Percentiles rank a stretch among this genome's conserved stretches.
Evolutionary conservation across 345 rosid species (phyloP).

Genomic region (Populus davidiana): DNA sequence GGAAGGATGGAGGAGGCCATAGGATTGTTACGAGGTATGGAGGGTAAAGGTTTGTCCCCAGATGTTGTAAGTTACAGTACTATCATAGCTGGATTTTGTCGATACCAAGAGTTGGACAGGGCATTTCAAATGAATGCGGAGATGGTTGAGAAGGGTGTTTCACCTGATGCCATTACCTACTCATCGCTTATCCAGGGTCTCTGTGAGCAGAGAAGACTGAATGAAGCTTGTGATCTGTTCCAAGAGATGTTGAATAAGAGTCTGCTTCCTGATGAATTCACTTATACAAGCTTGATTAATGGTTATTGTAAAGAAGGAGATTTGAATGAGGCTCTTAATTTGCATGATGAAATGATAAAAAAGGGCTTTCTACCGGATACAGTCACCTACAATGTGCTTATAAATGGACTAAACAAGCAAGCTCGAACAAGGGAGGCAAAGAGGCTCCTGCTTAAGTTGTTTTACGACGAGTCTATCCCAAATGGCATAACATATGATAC

Average conservation of each 20-base stretch:
- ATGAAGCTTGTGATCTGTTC: slow-evolving; percentile 70
- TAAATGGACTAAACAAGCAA: slow-evolving; percentile 82
- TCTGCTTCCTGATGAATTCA: slow-evolving; percentile 62
- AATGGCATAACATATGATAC: slow-evolving; percentile 58
- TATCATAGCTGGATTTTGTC: slow-evolving; percentile 66
- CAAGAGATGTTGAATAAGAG: slow-evolving; percentile 58
- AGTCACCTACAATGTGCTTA: slow-evolving; percentile 83
- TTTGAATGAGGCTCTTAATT: slow-evolving; percentile 48
- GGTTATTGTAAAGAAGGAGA: slow-evolving; percentile 69
- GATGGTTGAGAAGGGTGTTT: slow-evolving; percentile 61
- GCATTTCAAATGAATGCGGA: slow-evolving; percentile 58
- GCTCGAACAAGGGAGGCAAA: slow-evolving; percentile 81
- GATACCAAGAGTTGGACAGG: slow-evolving; percentile 50
- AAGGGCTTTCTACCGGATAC: slow-evolving; percentile 77
- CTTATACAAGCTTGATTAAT: slow-evolving; percentile 71
- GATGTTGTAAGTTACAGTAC: slow-evolving; percentile 87
- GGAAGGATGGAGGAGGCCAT: slow-evolving; percentile 69
- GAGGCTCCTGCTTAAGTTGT: slow-evolving; percentile 74
- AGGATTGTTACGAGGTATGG: slow-evolving; percentile 51
- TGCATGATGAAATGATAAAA: slow-evolving; percentile 76
- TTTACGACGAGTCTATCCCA: slow-evolving; percentile 70
- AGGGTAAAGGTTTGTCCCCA: slow-evolving; percentile 52
- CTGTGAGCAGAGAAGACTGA: slow-evolving; percentile 59
- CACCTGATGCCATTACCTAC: slow-evolving; percentile 64
- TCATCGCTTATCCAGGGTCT: slow-evolving; percentile 74